Conservation (phyloP, 1,139 yeast species). For the Ogataea hybrid region DNA sequence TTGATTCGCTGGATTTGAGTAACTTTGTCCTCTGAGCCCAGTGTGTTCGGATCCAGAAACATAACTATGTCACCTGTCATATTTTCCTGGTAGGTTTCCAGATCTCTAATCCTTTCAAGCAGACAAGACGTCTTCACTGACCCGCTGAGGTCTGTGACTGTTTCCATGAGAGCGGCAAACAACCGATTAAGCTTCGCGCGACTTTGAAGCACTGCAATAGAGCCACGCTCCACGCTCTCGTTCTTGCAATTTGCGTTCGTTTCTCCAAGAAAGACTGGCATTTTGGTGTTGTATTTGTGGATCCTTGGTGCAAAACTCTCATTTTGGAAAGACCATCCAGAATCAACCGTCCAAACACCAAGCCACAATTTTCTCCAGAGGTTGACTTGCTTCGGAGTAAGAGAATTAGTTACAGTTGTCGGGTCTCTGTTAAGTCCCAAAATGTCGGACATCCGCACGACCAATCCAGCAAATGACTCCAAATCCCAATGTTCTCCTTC, state of each 20-base stretch:
- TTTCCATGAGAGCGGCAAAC: slow-evolving; percentile 8
- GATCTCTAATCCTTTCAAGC: background rate
- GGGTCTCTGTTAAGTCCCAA: slow-evolving; percentile 47
- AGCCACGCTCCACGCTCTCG: slow-evolving; percentile 20
- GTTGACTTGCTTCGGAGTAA: slow-evolving; percentile 10
- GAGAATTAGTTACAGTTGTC: background rate
- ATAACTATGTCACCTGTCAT: slow-evolving; percentile 3
- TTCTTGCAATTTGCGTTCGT: slow-evolving; percentile 17
- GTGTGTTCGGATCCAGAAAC: slow-evolving; percentile 2
- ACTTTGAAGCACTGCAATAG: slow-evolving; percentile 14
- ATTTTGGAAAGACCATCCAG: slow-evolving; percentile 11
- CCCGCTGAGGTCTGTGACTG: slow-evolving; percentile 9
- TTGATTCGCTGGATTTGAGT: slow-evolving; percentile 11
- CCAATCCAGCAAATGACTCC: slow-evolving; percentile 33
- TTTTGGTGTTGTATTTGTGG: slow-evolving; percentile 13
- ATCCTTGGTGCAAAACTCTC: slow-evolving; percentile 12
- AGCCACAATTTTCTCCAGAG: slow-evolving; percentile 28
- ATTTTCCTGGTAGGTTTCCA: slow-evolving; percentile 10
- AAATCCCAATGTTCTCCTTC: slow-evolving; percentile 42
- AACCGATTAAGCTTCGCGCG: slow-evolving; percentile 12
- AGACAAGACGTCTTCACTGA: slow-evolving; percentile 11
- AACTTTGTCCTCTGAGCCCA: slow-evolving; percentile 2
- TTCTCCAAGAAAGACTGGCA: slow-evolving; percentile 20
- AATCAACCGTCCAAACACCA: slow-evolving; percentile 16
- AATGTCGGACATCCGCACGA: slow-evolving; percentile 38